Evolutionary conservation across 441 rosid species (phyloP), one percentile per base, ranked within the genome.

Genomic region (Pelargonium myrrhifolium): DNA sequence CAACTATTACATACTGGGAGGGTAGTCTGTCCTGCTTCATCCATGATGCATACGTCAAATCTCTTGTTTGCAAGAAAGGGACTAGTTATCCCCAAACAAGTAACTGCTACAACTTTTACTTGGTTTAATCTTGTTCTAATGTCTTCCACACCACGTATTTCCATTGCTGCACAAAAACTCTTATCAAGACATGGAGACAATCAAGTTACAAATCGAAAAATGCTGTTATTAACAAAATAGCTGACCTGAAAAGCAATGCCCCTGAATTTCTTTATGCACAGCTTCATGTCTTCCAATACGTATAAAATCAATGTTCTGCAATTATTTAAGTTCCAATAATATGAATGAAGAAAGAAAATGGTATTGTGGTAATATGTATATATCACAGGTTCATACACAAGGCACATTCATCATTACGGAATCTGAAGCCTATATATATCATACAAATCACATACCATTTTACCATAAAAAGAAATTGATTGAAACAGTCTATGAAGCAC

Each of bases 21-120:
- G 64, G 96, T 89, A 69, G 83, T 90, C 86, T 95, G 98, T 77
- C 98, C 99, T 73, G 99, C 99, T 84, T 95, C 99, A 78, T 95
- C 99, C 83, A 92, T 85, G 71, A 90, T 92, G 84, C 99, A 95
- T 7, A 95, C 84, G 64, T 95, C 98, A 75, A 95, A 95, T 75
- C 76, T 86, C 89, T 86, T 87, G 76, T 85, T 83, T 62, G 85
- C 83, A 77, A 92, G 97, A 69, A 92, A 86, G 15, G 98, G 96
- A 80, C 86, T 94, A 40, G 82, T 86, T 74, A 90, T 82, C 75
- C 99, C 99, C 80, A 92, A 77, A 81, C 99, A 94, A 15, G 97
- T 92, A 62, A 82, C 89, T 65, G 90, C 98, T 81, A 92, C 98
- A 75, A 95, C 98, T 82, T 88, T 92, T 74, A 85, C 92, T 77